These are phyloP conservation scores for Claviceps digitariae DNA, from an alignment of 2,329 filamentous ascomycete species.

Conservation along the genomic window DNA sequence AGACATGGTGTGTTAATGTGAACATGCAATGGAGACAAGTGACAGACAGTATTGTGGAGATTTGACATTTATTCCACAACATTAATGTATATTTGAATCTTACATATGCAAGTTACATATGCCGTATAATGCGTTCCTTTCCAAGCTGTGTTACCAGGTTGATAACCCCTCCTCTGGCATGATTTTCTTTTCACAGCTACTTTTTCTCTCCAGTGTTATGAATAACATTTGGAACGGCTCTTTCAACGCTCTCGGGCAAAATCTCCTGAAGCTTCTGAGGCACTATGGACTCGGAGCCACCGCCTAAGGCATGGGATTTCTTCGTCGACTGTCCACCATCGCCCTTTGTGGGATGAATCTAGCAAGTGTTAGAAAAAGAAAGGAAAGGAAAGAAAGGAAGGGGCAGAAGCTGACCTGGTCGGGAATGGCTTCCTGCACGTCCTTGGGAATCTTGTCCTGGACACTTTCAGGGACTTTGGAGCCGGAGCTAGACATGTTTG, in stretches of 20 bases:
- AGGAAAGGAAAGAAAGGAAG: not conserved
- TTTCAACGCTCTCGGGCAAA: conserved; percentile 11
- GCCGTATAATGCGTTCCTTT: too few relatives aligned
- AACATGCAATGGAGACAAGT: too few relatives aligned
- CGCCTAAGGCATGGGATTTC: conserved; percentile 10
- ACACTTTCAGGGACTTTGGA: conserved; percentile 3
- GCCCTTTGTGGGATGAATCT: conserved; percentile 12
- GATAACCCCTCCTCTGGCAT: too few relatives aligned
- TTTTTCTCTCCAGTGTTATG: conserved; percentile 11
- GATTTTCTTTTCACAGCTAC: too few relatives aligned
- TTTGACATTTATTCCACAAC: too few relatives aligned
- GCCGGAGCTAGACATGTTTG: not conserved
- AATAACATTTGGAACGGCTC: conserved; percentile 10
- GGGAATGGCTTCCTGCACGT: conserved; percentile 10
- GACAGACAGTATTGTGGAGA: too few relatives aligned
- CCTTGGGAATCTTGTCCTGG: conserved; percentile 9
- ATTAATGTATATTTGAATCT: too few relatives aligned
- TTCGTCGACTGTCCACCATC: conserved; percentile 9
- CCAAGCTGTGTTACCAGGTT: too few relatives aligned
- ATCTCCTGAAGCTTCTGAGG: conserved; percentile 13
- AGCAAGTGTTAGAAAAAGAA: too few relatives aligned
- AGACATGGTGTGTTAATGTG: too few relatives aligned
- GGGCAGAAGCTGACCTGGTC: conserved; percentile 7
- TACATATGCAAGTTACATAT: too few relatives aligned
- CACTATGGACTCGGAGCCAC: conserved; percentile 9